These are phyloP conservation scores for Leishmania mexicana DNA, from an alignment of 208 protist species.

Conservation along the genomic window DNA sequence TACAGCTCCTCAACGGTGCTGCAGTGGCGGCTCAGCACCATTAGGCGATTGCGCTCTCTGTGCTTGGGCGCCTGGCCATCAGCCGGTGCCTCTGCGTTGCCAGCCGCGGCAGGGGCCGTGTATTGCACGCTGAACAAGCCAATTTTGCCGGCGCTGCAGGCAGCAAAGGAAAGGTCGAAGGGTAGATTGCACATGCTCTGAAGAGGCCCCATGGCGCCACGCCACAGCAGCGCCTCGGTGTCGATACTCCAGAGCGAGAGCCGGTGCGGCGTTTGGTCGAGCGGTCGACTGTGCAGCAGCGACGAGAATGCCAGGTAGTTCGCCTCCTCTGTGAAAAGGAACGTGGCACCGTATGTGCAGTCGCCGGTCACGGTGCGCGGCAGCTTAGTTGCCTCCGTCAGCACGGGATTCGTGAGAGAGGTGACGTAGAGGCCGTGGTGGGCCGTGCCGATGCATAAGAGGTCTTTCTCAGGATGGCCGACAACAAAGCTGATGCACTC, in stretches of 20 bases:
- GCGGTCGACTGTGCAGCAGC: constrained; percentile 39
- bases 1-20: constrained; percentile 61
- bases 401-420: constrained; percentile 34
- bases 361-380: constrained; percentile 61
- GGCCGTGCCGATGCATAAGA: constrained; percentile 70
- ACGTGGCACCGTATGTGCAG: constrained; percentile 55
- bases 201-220: constrained; percentile 64
- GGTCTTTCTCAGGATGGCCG: constrained; percentile 55
- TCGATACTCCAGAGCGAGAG: constrained; percentile 69
- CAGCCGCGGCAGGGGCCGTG: not conserved
- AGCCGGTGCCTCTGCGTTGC: not conserved
- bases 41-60: constrained; percentile 25
- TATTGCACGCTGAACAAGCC: constrained; percentile 47
- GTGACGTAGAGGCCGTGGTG: constrained; percentile 75
- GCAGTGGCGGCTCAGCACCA: constrained; percentile 65
- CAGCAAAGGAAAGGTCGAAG: constrained; percentile 50
- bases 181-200: constrained; percentile 53
- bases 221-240: constrained; percentile 57
- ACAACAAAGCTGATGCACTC: constrained; percentile 58
- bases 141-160: constrained; percentile 46
- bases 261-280: constrained; percentile 36
- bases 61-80: not conserved
- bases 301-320: constrained; percentile 78
- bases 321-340: constrained; percentile 40
- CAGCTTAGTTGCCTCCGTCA: constrained; percentile 48